Evolutionary conservation across 2,329 filamentous ascomycete genomes (phyloP).

Genomic region (Pseudonectria foliicola): DNA sequence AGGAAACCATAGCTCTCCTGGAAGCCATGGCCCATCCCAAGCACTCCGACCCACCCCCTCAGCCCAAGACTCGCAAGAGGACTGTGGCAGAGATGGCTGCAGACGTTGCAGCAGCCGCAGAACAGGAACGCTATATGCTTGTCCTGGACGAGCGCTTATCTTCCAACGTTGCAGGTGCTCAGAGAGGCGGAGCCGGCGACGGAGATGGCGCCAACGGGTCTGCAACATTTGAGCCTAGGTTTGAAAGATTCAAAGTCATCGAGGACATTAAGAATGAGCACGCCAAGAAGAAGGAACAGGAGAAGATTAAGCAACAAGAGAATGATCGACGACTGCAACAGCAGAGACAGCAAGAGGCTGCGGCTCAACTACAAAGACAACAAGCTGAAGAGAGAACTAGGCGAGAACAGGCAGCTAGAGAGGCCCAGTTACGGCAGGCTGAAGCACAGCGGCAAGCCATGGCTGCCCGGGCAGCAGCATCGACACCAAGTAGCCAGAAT

Average conservation of each 20-base stretch:
- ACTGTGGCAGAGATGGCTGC: conserved; percentile 92
- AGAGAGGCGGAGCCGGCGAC: conserved; percentile 53
- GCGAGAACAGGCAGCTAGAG: conserved; percentile 28
- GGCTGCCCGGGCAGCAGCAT: conserved; percentile 25
- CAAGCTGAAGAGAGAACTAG: conserved; percentile 36
- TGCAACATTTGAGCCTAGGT: conserved; percentile 74
- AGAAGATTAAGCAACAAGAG: conserved; percentile 62
- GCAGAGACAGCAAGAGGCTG: conserved; percentile 36
- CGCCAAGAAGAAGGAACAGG: conserved; percentile 67
- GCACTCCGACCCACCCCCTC: conserved; percentile 67
- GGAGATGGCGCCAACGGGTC: conserved; percentile 65
- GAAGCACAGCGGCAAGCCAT: conserved; percentile 30
- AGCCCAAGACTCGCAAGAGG: conserved; percentile 83
- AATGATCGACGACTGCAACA: conserved; percentile 47
- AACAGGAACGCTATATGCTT: conserved; percentile 88
- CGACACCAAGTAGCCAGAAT: conserved; percentile 21
- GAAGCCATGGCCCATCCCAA: conserved; percentile 68
- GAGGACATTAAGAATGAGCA: conserved; percentile 76
- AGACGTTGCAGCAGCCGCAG: conserved; percentile 85
- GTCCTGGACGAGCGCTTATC: conserved; percentile 78
- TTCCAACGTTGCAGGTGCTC: conserved; percentile 49
- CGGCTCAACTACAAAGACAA: conserved; percentile 39
- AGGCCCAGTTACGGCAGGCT: conserved; percentile 29
- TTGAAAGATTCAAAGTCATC: conserved; percentile 87
- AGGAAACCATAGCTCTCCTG: conserved; percentile 65